Evolutionary conservation across 108 stramenopile genomes (phyloP).

Genomic region (Schizochytrium sp.): DNA sequence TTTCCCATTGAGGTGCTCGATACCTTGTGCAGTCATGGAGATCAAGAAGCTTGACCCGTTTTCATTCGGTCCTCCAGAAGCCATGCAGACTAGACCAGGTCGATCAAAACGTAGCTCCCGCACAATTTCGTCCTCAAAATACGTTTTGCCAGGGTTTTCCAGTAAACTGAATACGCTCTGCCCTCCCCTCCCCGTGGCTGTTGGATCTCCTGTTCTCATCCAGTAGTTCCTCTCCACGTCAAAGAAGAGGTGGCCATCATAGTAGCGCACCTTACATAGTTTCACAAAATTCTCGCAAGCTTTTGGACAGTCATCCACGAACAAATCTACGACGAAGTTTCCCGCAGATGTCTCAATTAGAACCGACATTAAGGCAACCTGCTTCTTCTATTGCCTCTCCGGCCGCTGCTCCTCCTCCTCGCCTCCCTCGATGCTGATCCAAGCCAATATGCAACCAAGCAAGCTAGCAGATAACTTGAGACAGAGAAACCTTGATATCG

Average conservation of each 20-base stretch:
- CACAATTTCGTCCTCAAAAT: slow-evolving; percentile 73
- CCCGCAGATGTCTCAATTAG: slow-evolving; percentile 73
- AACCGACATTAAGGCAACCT: slow-evolving; percentile 71
- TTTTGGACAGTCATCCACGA: slow-evolving; percentile 68
- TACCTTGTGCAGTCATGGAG: slow-evolving; percentile 81
- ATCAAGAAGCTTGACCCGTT: slow-evolving; percentile 94
- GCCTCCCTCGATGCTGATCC: not conserved
- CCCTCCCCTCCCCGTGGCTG: slow-evolving; percentile 92
- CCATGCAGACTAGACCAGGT: slow-evolving; percentile 74
- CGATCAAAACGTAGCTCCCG: slow-evolving; percentile 66
- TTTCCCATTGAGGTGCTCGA: slow-evolving; percentile 72
- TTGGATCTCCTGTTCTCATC: slow-evolving; percentile 84
- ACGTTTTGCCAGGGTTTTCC: slow-evolving; percentile 67
- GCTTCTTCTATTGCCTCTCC: not conserved
- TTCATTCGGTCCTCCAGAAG: slow-evolving; percentile 77
- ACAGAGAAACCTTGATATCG: no score
- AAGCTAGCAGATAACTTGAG: no score
- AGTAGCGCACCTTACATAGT: slow-evolving; percentile 76
- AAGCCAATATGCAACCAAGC: no score
- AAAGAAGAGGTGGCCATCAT: slow-evolving; percentile 73
- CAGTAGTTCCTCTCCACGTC: slow-evolving; percentile 73
- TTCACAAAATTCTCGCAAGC: slow-evolving; percentile 75
- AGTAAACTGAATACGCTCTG: slow-evolving; percentile 70
- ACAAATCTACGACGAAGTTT: slow-evolving; percentile 75
- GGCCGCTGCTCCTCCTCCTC: not conserved